Conservation (phyloP, 2,329 filamentous ascomycete species). For the Ophiostoma piceae region DNA sequence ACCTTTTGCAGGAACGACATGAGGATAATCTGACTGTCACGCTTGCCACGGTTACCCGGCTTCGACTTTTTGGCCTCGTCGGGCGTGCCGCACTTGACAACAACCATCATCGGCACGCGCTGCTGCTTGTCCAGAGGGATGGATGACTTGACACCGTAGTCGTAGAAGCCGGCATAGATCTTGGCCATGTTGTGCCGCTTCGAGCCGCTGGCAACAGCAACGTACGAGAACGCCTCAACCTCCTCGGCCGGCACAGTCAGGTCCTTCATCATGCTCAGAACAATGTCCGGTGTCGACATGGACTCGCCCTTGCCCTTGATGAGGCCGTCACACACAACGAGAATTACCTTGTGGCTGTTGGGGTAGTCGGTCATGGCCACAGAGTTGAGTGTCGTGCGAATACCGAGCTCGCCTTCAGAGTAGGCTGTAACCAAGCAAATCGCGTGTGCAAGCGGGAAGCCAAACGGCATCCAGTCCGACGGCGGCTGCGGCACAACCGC, state of each 20-base stretch:
- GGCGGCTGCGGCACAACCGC: constrained; percentile 93
- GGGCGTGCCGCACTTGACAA: constrained; percentile 93
- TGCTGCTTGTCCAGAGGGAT: constrained; percentile 86
- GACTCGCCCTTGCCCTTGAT: constrained; percentile 93
- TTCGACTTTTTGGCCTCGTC: constrained; percentile 77
- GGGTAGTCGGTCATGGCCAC: constrained; percentile 97
- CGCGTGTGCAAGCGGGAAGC: constrained; percentile 85
- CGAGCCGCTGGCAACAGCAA: constrained; percentile 88
- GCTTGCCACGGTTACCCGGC: constrained; percentile 95
- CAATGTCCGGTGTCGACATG: constrained; percentile 82
- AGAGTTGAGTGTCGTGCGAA: constrained; percentile 91
- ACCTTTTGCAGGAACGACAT: constrained; percentile 99
- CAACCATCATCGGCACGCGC: constrained; percentile 92
- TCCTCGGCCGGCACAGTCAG: constrained; percentile 73
- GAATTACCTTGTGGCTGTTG: constrained; percentile 96
- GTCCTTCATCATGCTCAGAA: constrained; percentile 91
- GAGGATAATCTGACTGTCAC: constrained; percentile 96
- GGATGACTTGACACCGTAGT: constrained; percentile 76
- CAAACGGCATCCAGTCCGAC: constrained; percentile 94
- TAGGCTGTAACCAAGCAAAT: constrained; percentile 96
- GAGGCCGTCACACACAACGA: constrained; percentile 94
- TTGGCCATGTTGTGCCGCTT: constrained; percentile 99
- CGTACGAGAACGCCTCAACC: constrained; percentile 88
- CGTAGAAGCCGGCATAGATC: constrained; percentile 95
- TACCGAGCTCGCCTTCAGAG: constrained; percentile 87